Conservation (phyloP, 805 yeast species). For the Saccharomycodes ludwigii region DNA sequence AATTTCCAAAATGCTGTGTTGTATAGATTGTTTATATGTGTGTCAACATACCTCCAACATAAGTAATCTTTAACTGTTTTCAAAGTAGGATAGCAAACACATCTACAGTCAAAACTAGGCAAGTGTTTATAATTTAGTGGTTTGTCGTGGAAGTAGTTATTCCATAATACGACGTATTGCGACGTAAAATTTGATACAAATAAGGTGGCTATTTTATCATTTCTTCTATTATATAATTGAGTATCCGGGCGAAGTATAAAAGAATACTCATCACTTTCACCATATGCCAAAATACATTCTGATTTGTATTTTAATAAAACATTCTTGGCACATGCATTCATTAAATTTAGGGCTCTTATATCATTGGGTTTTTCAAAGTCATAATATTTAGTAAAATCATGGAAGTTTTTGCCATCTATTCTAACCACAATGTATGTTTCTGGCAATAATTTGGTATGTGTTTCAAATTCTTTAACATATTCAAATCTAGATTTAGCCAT, state of each 20-base stretch:
- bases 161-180: conserved; percentile 62
- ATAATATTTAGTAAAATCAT: conserved; percentile 64
- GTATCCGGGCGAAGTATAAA: conserved; percentile 58
- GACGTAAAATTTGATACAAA: conserved; percentile 77
- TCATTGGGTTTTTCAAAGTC: conserved; percentile 85
- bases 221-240: conserved; percentile 70
- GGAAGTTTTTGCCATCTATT: conserved; percentile 91
- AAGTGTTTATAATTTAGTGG: conserved; percentile 39
- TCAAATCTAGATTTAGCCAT: conserved; percentile 86
- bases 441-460: conserved; percentile 59
- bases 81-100: conserved; percentile 68
- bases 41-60: conserved; percentile 92
- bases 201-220: conserved; percentile 63
- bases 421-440: conserved; percentile 74
- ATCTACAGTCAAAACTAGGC: conserved; percentile 88
- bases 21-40: conserved; percentile 88
- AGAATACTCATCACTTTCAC: conserved; percentile 92
- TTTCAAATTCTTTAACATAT: conserved; percentile 75
- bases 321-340: conserved; percentile 69
- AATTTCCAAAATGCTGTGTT: conserved; percentile 89
- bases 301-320: conserved; percentile 47
- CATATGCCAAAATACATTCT: conserved; percentile 78
- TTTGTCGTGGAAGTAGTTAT: conserved; percentile 33
- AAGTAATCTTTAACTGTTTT: conserved; percentile 63
- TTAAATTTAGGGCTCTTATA: conserved; percentile 54